Evolutionary conservation across 2,329 filamentous ascomycete species (phyloP).

Genomic region (Pestalotiopsis sp.): DNA sequence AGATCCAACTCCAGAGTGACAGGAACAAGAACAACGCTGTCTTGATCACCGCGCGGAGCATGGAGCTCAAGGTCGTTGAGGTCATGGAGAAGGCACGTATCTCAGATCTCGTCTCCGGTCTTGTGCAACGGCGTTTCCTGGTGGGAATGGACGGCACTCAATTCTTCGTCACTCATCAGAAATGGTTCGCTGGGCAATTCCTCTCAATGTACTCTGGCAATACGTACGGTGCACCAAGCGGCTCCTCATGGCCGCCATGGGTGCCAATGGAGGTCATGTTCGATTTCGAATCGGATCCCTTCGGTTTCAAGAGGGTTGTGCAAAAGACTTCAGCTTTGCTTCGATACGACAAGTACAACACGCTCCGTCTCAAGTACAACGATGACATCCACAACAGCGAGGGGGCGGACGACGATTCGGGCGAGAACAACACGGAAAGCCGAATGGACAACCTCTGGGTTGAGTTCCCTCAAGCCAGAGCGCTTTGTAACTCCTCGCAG

Average conservation of each 20-base stretch:
- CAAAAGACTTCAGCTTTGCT: constrained; percentile 95
- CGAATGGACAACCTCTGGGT: constrained; percentile 97
- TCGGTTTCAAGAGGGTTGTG: constrained; percentile 97
- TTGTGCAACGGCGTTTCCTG: constrained; percentile 92
- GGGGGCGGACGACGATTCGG: constrained; percentile 51
- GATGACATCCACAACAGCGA: constrained; percentile 81
- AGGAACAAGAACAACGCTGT: constrained; percentile 98
- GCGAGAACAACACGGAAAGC: constrained; percentile 62
- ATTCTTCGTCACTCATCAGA: constrained; percentile 95
- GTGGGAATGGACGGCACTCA: constrained; percentile 97
- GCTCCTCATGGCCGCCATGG: constrained; percentile 96
- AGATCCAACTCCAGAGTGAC: constrained; percentile 97
- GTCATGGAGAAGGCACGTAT: constrained; percentile 97
- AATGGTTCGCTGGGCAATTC: constrained; percentile 81
- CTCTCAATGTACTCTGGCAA: constrained; percentile 94
- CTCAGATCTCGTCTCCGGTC: constrained; percentile 88
- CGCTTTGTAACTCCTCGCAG: constrained; percentile 95
- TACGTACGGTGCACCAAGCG: constrained; percentile 81
- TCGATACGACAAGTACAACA: constrained; percentile 98
- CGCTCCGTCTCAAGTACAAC: constrained; percentile 93
- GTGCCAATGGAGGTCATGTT: constrained; percentile 98
- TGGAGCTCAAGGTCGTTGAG: constrained; percentile 96
- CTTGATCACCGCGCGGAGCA: constrained; percentile 93
- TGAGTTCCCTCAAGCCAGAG: constrained; percentile 90
- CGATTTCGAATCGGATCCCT: constrained; percentile 89